Evolutionary conservation across 2,329 filamentous ascomycete genomes (phyloP).

Genomic region (Hypoxylon sp.): DNA sequence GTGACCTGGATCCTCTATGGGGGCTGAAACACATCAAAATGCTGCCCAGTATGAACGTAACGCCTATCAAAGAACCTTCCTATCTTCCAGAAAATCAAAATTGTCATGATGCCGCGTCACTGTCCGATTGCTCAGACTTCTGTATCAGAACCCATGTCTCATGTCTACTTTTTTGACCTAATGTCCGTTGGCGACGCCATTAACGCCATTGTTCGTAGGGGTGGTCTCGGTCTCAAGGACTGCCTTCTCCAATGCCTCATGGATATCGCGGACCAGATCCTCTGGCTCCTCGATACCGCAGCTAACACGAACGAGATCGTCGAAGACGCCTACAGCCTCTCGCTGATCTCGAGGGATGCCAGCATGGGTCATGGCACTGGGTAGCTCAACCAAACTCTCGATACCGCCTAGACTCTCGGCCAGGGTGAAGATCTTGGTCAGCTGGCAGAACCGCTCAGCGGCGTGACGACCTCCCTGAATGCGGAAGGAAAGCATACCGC

Average conservation of each 20-base stretch:
- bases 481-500: conserved; percentile 97
- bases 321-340: conserved; percentile 93
- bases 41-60: conserved; percentile 16
- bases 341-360: conserved; percentile 92
- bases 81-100: conserved; percentile 4
- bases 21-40: not conserved
- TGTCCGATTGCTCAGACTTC: conserved; percentile 16
- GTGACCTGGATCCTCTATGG: conserved; percentile 4
- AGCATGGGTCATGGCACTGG: conserved; percentile 96
- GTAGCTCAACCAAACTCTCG: conserved; percentile 92
- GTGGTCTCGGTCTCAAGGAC: conserved; percentile 57
- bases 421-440: conserved; percentile 90
- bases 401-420: conserved; percentile 94
- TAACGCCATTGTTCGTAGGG: conserved; percentile 40
- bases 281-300: conserved; percentile 93
- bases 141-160: not conserved
- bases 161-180: conserved; percentile 19
- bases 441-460: conserved; percentile 92
- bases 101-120: conserved; percentile 3
- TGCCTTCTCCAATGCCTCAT: conserved; percentile 85
- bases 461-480: conserved; percentile 88
- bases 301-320: conserved; percentile 93
- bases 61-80: conserved; percentile 8
- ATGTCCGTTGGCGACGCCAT: conserved; percentile 37
- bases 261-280: conserved; percentile 85